These are phyloP conservation scores for Thelonectria discophora DNA, from an alignment of 2,329 filamentous ascomycete species.

Conservation along the genomic window DNA sequence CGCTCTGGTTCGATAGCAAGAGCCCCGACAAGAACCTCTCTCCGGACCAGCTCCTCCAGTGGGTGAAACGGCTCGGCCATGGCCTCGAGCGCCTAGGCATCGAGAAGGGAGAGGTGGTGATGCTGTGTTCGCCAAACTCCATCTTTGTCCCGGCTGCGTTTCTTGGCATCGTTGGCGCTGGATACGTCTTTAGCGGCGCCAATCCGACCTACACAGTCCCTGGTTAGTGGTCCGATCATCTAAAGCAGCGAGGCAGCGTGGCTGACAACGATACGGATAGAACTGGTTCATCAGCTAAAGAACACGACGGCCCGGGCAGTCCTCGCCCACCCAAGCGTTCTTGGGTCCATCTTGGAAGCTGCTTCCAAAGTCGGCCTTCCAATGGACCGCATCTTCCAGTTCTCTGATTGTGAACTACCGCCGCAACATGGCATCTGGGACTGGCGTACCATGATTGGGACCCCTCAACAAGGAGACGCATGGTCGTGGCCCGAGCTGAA, in stretches of 20 bases:
- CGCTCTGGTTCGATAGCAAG: conserved; percentile 63
- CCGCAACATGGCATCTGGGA: conserved; percentile 48
- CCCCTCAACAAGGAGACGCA: conserved; percentile 41
- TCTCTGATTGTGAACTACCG: conserved; percentile 52
- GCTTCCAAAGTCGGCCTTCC: conserved; percentile 53
- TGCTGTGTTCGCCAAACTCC: conserved; percentile 64
- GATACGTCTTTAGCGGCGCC: conserved; percentile 62
- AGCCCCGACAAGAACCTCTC: conserved; percentile 56
- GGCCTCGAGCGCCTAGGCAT: conserved; percentile 58
- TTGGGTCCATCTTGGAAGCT: conserved; percentile 55
- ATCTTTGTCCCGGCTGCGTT: conserved; percentile 65
- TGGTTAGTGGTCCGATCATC: conserved; percentile 45
- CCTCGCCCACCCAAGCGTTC: conserved; percentile 57
- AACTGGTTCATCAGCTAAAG: conserved; percentile 61
- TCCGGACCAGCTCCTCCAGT: conserved; percentile 57
- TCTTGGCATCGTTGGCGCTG: conserved; percentile 61
- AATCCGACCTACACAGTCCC: conserved; percentile 61
- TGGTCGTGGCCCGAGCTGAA: conserved; percentile 55
- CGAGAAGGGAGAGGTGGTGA: conserved; percentile 58
- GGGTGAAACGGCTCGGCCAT: conserved; percentile 60
- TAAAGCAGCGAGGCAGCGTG: neutral
- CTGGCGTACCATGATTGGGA: conserved; percentile 53
- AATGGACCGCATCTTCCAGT: conserved; percentile 55
- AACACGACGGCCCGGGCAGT: conserved; percentile 60
- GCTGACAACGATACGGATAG: conserved; percentile 42